Conservation (phyloP, 192 early-diverging fungal genomes). For the Coemansia sp. region DNA sequence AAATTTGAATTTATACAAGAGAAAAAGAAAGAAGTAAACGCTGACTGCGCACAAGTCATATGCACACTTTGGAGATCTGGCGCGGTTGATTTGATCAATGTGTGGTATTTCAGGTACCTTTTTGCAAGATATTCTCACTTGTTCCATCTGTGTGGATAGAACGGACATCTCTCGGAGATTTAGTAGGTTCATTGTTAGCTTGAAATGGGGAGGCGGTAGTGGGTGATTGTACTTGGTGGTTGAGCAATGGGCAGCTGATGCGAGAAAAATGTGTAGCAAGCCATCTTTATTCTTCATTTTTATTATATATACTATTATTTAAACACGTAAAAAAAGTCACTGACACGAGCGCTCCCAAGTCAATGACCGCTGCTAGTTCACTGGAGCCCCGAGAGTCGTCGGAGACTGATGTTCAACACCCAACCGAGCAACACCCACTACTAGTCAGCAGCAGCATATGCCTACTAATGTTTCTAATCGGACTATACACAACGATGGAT, state of each 20-base stretch:
- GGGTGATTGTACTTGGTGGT: not conserved
- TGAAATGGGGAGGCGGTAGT: not conserved
- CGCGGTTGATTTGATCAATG: not conserved
- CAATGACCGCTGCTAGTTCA: not conserved
- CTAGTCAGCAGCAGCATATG: slow-evolving; percentile 1
- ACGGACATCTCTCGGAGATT: not conserved
- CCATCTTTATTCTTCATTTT: not conserved
- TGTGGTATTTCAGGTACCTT: not conserved
- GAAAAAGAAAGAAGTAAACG: not conserved
- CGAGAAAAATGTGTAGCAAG: not conserved
- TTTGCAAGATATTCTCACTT: not conserved
- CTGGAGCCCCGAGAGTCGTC: not conserved
- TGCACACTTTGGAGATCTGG: not conserved
- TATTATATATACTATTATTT: not conserved
- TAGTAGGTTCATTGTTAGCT: not conserved
- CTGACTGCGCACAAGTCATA: not conserved
- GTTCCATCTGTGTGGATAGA: not conserved
- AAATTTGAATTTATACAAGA: not conserved
- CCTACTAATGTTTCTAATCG: slow-evolving; percentile 22
- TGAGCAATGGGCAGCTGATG: not conserved
- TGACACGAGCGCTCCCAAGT: not conserved
- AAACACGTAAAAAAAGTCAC: not conserved
- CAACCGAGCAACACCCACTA: not conserved
- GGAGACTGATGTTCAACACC: not conserved
- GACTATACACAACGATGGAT: slow-evolving; percentile 30